Evolutionary conservation across 208 protist species (phyloP).

Genomic region (Wallacemonas sp.): DNA sequence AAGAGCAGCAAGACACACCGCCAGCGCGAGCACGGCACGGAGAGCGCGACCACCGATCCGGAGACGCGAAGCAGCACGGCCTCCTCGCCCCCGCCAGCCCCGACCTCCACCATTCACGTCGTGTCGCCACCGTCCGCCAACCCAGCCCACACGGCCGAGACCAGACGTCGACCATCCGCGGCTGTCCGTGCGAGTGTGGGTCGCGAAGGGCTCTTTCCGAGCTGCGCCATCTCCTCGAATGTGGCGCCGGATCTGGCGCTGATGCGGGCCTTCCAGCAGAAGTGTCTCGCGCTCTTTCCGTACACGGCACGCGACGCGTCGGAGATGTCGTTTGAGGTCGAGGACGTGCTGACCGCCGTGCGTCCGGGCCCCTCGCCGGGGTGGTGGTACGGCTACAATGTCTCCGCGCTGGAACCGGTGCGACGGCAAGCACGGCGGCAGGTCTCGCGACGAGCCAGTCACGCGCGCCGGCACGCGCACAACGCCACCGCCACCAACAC

Average conservation of each 20-base stretch:
- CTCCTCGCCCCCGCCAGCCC: too few relatives aligned
- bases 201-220: slow-evolving; percentile 46
- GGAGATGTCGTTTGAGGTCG: slow-evolving; percentile 58
- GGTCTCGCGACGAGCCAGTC: slow-evolving; percentile 10
- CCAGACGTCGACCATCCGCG: too few relatives aligned
- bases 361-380: slow-evolving; percentile 48
- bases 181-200: not conserved
- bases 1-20: not conserved
- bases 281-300: slow-evolving; percentile 63
- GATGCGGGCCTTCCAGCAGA: slow-evolving; percentile 35
- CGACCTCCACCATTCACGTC: too few relatives aligned
- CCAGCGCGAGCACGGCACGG: not conserved
- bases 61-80: too few relatives aligned
- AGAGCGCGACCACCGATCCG: too few relatives aligned
- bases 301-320: slow-evolving; percentile 32
- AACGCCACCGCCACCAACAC: too few relatives aligned
- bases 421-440: slow-evolving; percentile 1
- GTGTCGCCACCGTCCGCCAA: too few relatives aligned
- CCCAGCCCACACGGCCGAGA: too few relatives aligned
- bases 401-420: slow-evolving; percentile 20
- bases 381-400: slow-evolving; percentile 77
- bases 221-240: slow-evolving; percentile 68
- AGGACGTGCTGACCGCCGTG: slow-evolving; percentile 59
- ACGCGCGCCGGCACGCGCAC: not conserved
- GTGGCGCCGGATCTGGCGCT: slow-evolving; percentile 18